These are phyloP conservation scores for Linnemannia schmuckeri DNA, from an alignment of 192 early-diverging fungal species.

Conservation along the genomic window DNA sequence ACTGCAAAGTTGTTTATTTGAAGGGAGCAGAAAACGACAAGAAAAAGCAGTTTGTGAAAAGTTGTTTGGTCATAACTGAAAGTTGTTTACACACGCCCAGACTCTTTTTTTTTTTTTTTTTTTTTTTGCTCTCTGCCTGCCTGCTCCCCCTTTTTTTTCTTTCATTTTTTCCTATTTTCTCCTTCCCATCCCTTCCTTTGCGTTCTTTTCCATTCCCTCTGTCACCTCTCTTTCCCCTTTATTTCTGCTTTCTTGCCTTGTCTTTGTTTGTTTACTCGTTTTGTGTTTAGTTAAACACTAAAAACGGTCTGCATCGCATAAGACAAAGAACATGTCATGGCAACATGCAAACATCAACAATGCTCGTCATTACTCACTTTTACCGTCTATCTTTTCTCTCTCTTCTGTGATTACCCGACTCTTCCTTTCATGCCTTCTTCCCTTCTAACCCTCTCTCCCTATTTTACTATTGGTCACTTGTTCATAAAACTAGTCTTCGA, in stretches of 20 bases:
- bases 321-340: neutral
- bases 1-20: neutral
- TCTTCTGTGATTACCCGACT: neutral
- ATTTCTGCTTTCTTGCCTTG: neutral
- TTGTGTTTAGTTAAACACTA: neutral
- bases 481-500: conserved; percentile 29
- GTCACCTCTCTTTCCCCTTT: neutral
- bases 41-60: neutral
- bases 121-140: neutral
- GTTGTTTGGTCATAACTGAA: neutral
- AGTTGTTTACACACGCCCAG: neutral
- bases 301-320: neutral
- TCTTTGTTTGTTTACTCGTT: neutral
- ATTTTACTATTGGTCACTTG: neutral
- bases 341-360: neutral
- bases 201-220: neutral
- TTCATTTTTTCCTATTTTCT: neutral
- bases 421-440: neutral
- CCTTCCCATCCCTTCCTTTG: neutral
- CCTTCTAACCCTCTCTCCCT: neutral
- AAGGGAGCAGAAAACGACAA: neutral
- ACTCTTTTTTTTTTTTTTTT: neutral
- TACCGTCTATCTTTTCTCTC: neutral
- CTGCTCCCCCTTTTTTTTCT: neutral
- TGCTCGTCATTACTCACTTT: neutral